Percentiles rank a stretch among this genome's conserved stretches.
These are phyloP conservation scores for Ricinus communis DNA, from an alignment of 345 rosid genomes.

Conservation along the genomic window DNA sequence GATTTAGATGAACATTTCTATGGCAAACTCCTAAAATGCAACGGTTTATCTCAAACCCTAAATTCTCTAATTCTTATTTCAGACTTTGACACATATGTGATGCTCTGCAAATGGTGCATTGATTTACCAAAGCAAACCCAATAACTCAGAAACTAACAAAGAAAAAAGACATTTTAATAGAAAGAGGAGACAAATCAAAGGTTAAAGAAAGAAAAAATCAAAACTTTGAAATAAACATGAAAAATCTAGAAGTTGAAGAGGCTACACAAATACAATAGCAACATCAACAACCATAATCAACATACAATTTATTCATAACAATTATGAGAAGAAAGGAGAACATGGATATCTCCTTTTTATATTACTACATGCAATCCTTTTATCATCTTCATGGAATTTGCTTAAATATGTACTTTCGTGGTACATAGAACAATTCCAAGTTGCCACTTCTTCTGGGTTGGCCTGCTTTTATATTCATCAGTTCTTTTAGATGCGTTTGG, in stretches of 20 bases:
- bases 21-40: too few species aligned
- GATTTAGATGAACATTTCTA: too few species aligned
- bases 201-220: background rate
- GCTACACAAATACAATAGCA: conserved; percentile 12
- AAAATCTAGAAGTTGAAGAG: conserved; percentile 31
- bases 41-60: too few species aligned
- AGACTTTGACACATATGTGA: too few species aligned
- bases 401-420: conserved; percentile 75
- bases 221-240: conserved; percentile 30
- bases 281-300: conserved; percentile 20
- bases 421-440: conserved; percentile 24
- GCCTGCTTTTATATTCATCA: conserved; percentile 90
- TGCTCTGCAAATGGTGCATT: too few species aligned
- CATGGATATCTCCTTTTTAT: conserved; percentile 89
- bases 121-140: background rate
- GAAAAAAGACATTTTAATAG: too few species aligned
- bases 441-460: conserved; percentile 46
- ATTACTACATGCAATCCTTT: conserved; percentile 63
- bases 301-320: conserved; percentile 51
- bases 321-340: conserved; percentile 93
- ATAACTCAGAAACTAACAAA: conserved; percentile 1
- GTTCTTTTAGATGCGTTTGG: conserved; percentile 87
- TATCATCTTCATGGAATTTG: conserved; percentile 71
- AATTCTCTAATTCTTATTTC: too few species aligned
- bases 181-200: background rate